Conservation (phyloP, 2,329 filamentous ascomycete genomes). For the Colletotrichum musae region DNA sequence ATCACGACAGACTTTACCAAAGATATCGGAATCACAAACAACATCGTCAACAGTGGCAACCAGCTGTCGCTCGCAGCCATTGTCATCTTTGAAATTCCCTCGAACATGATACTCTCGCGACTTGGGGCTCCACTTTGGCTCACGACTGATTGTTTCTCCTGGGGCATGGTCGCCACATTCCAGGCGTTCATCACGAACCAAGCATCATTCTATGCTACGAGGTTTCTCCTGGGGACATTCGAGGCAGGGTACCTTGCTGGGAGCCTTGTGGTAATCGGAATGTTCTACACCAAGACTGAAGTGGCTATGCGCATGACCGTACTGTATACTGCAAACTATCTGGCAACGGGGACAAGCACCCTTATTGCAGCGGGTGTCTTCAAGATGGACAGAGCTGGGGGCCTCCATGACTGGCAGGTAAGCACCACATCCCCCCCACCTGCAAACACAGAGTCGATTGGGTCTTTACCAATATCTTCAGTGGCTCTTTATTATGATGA, state of each 20-base stretch:
- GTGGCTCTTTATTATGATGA: neutral
- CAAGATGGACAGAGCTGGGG: neutral
- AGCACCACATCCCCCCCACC: neutral
- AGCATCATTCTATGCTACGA: neutral
- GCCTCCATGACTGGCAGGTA: neutral
- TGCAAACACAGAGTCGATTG: neutral
- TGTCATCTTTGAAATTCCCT: conserved; percentile 27
- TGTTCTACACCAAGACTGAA: neutral
- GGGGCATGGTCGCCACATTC: conserved; percentile 8
- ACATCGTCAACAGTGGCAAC: conserved; percentile 16
- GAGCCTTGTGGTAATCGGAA: neutral
- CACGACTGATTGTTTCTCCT: neutral
- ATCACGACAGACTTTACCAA: conserved; percentile 9
- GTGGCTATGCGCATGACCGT: neutral
- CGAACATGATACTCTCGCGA: conserved; percentile 12
- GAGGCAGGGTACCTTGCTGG: conserved; percentile 9
- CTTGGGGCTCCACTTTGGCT: conserved; percentile 15
- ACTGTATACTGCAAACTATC: neutral
- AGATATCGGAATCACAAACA: conserved; percentile 13
- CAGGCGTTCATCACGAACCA: conserved; percentile 8
- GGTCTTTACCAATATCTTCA: neutral
- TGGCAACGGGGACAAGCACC: neutral
- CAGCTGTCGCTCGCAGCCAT: conserved; percentile 17
- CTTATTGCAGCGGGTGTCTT: neutral
- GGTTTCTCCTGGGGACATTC: conserved; percentile 2